phyloP scores from a whole-genome alignment of 805 yeast genomes.

The Wickerhamiella vanderwaltii region DNA sequence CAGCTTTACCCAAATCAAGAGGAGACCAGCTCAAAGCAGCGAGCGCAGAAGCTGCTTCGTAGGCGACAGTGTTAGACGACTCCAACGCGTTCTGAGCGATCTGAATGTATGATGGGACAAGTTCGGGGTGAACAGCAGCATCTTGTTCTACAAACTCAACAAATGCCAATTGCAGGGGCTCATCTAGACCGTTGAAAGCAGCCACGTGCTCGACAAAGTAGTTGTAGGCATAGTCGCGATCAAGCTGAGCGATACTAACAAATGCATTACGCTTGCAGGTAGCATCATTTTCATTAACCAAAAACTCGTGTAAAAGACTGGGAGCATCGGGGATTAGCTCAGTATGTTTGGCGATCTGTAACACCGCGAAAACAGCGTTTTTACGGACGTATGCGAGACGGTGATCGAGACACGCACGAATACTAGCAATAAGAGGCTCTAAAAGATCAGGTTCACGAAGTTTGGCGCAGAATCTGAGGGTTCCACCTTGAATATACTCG shows the following conservation, averaged over 20 bases:
- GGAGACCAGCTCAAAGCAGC: constrained; percentile 47
- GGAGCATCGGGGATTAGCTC: constrained; percentile 94
- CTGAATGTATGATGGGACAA: constrained; percentile 59
- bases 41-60: constrained; percentile 82
- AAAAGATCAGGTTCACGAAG: constrained; percentile 84
- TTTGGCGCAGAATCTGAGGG: constrained; percentile 81
- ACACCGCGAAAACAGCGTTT: constrained; percentile 87
- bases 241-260: constrained; percentile 67
- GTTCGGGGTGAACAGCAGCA: constrained; percentile 47
- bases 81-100: constrained; percentile 64
- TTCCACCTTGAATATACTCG: constrained; percentile 92
- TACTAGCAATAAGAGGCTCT: constrained; percentile 91
- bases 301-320: constrained; percentile 59
- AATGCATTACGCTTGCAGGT: constrained; percentile 95
- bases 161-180: constrained; percentile 75
- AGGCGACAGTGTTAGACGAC: constrained; percentile 41
- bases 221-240: constrained; percentile 72
- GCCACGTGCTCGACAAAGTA: constrained; percentile 63
- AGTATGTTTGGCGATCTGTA: constrained; percentile 58
- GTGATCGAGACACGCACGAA: constrained; percentile 82
- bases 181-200: constrained; percentile 54
- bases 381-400: constrained; percentile 97
- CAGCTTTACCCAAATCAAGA: constrained; percentile 61
- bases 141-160: constrained; percentile 86
- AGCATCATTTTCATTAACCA: constrained; percentile 76